Percentiles rank a stretch among this genome's conserved stretches.
Conservation (phyloP, 768 basidiomycete genomes). For the Roridomyces roridus region DNA sequence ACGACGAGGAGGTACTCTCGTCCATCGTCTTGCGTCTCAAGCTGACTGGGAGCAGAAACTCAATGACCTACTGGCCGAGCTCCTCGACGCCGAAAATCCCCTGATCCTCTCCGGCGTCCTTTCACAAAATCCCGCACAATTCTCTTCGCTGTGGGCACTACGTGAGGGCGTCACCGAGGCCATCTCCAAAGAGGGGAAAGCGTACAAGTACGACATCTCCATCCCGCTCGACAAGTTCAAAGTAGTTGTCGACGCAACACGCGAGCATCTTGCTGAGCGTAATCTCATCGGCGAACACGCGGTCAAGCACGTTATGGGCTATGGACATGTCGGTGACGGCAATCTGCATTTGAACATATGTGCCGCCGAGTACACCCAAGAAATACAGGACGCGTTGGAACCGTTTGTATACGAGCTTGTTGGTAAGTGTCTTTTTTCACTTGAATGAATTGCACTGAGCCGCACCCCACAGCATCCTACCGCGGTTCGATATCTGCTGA, state of each 20-base stretch:
- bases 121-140: slow-evolving; percentile 90
- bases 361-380: slow-evolving; percentile 80
- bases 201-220: slow-evolving; percentile 97
- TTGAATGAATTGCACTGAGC: neutral
- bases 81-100: slow-evolving; percentile 74
- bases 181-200: slow-evolving; percentile 90
- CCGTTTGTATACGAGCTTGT: slow-evolving; percentile 95
- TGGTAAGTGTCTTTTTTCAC: slow-evolving; percentile 49
- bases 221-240: slow-evolving; percentile 89
- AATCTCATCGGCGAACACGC: slow-evolving; percentile 74
- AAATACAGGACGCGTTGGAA: slow-evolving; percentile 88
- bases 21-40: slow-evolving; percentile 1
- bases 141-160: slow-evolving; percentile 87
- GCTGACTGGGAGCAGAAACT: slow-evolving; percentile 70
- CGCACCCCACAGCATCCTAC: slow-evolving; percentile 59
- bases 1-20: slow-evolving; percentile 84
- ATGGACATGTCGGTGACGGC: slow-evolving; percentile 97
- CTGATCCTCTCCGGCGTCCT: slow-evolving; percentile 90
- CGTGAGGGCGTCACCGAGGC: slow-evolving; percentile 94
- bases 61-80: slow-evolving; percentile 72
- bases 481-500: slow-evolving; percentile 96
- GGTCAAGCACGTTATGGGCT: slow-evolving; percentile 88
- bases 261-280: slow-evolving; percentile 71
- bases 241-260: slow-evolving; percentile 80
- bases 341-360: slow-evolving; percentile 94